Base-by-base conservation (phyloP, 2,329 filamentous ascomycete genomes). In the Tolypocladium cylindrosporum region DNA sequence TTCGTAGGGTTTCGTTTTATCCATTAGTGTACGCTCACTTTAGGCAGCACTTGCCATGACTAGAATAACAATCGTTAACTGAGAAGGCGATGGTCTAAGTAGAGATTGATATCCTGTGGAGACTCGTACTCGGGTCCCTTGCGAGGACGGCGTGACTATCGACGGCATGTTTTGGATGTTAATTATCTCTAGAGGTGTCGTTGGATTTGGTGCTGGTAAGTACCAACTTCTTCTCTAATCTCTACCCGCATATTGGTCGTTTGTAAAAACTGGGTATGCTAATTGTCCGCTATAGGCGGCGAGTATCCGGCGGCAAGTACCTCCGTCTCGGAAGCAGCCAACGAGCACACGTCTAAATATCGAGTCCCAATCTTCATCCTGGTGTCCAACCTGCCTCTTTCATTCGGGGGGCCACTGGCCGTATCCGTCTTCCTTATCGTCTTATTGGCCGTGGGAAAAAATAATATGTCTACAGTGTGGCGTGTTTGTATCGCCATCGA, bases 141-240 rank as follows among this genome's bases (percentile, higher is more conserved):
- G n/a, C n/a, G n/a, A n/a, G n/a, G n/a, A 76, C 57, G 77, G 77
- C 11, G 62, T 68, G 6, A 79, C 77, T 2, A 72, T 75, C 39
- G 59, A 75, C 21, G 76, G 75, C 58, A 80, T 81, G 76, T 77
- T 79, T 57, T 80, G 77, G 77, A 80, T 80, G 73, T 69, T 80
- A 70, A 78, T 75, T 0, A 67, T 80, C 21, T 72, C 77, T 6
- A 72, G 79, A 48, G 78, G 79, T 6, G 71, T 79, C 40, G 74
- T 77, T 41, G 77, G 78, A 6, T 77, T 80, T 37, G 78, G 78
- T 58, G 71, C 75, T 13, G 68, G 62, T 60, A 56, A 36, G 61
- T 56, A 14, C 42, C n/a, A 4, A 19, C 36, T 27, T 24, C 10
- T 21, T 37, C 16, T 34, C 14, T 24, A 31, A 16, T 14, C 31